Percentiles rank a stretch among this genome's conserved stretches.
These are phyloP conservation scores for Penicillium parvum DNA, from an alignment of 495 filamentous ascomycete species.

Conservation along the genomic window DNA sequence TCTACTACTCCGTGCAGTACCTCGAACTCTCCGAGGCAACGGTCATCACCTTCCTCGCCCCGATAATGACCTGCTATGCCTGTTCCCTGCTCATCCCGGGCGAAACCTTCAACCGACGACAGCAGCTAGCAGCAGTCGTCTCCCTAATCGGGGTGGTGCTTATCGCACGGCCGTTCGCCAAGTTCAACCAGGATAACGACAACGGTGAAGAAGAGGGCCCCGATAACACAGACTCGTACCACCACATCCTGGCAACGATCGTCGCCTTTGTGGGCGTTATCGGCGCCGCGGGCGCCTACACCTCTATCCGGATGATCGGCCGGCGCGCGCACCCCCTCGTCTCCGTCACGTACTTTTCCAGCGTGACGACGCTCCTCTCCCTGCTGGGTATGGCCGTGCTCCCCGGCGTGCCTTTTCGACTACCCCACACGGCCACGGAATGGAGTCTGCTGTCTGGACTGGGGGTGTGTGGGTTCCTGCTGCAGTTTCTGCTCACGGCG, in stretches of 20 bases:
- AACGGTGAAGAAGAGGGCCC: constrained; percentile 18
- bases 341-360: constrained; percentile 80
- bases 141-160: constrained; percentile 78
- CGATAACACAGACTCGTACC: constrained; percentile 39
- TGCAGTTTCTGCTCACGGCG: constrained; percentile 84
- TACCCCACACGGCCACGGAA: constrained; percentile 59
- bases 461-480: constrained; percentile 71
- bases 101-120: constrained; percentile 74
- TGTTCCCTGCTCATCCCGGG: constrained; percentile 69
- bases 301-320: constrained; percentile 80
- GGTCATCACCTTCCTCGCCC: constrained; percentile 86
- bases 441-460: constrained; percentile 69
- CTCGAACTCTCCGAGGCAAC: constrained; percentile 87
- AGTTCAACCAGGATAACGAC: not conserved
- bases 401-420: constrained; percentile 55
- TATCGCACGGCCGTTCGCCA: constrained; percentile 68
- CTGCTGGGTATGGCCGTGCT: constrained; percentile 53
- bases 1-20: constrained; percentile 82
- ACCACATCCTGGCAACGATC: constrained; percentile 69
- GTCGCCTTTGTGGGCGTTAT: constrained; percentile 76
- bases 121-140: constrained; percentile 71
- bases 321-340: constrained; percentile 78
- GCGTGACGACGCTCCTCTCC: constrained; percentile 64
- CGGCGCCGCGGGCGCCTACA: constrained; percentile 72
- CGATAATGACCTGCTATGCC: constrained; percentile 75